phyloP scores from a whole-genome alignment of 2,329 filamentous ascomycete species.

The Raffaelea albimanens region DNA sequence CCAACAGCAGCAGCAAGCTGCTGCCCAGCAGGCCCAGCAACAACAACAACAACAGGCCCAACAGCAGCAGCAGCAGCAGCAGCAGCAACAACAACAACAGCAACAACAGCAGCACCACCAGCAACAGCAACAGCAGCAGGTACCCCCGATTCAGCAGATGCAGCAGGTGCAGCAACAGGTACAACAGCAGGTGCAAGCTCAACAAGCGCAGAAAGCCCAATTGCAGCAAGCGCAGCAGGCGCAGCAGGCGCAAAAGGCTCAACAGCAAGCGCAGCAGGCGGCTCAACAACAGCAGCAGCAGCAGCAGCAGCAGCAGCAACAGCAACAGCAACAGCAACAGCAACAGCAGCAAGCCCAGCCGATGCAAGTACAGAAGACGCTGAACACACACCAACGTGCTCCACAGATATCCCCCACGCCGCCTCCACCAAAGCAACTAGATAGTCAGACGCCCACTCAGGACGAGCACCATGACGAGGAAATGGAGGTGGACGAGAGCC shows the following conservation, averaged over 20 bases:
- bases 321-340: conserved; percentile 11
- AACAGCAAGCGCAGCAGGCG: conserved; percentile 14
- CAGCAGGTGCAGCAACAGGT: conserved; percentile 11
- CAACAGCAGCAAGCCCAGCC: conserved; percentile 16
- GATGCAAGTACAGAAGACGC: conserved; percentile 23
- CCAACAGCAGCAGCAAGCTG: conserved; percentile 16
- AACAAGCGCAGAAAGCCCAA: conserved; percentile 12
- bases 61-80: conserved; percentile 16
- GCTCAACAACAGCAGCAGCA: conserved; percentile 15
- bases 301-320: conserved; percentile 10
- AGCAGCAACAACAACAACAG: conserved; percentile 14
- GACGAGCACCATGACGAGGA: conserved; percentile 35
- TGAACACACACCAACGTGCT: conserved; percentile 20
- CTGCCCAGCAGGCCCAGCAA: too few relatives aligned
- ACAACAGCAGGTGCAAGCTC: conserved; percentile 6
- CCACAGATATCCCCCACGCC: conserved; percentile 15
- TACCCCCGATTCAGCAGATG: conserved; percentile 10
- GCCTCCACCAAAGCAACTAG: conserved; percentile 12
- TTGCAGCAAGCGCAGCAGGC: conserved; percentile 13
- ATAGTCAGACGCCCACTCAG: conserved; percentile 16
- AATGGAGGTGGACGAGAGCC: conserved; percentile 41
- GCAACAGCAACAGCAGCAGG: conserved; percentile 9
- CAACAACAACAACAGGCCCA: conserved; percentile 17
- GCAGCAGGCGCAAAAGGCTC: conserved; percentile 20
- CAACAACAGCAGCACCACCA: conserved; percentile 12